phyloP scores from a whole-genome alignment of 73 alveolate genomes.

The Urostyla sp. region DNA sequence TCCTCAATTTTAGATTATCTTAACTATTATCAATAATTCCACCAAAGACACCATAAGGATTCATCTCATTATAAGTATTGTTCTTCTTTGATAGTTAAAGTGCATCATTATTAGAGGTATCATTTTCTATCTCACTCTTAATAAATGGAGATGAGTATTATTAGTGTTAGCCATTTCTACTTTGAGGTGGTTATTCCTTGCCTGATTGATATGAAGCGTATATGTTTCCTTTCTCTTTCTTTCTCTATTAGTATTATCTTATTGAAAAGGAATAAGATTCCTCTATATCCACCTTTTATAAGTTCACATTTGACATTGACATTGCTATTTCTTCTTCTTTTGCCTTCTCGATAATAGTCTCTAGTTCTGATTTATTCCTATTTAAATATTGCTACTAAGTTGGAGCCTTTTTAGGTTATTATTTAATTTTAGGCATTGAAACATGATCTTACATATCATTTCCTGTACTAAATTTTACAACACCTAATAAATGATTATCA shows the following conservation, averaged over 20 bases:
- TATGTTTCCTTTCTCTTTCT: no score
- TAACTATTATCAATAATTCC: no score
- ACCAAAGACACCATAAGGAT: no score
- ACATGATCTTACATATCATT: slow-evolving; percentile 25
- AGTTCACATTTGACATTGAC: neutral
- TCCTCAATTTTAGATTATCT: no score
- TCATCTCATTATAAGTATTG: no score
- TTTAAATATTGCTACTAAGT: neutral
- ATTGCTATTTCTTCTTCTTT: slow-evolving; percentile 35
- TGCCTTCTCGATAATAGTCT: slow-evolving; percentile 23
- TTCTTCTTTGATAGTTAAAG: no score
- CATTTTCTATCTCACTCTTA: no score
- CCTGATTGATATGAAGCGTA: no score
- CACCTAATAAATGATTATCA: slow-evolving; percentile 24
- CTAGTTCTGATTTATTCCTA: slow-evolving; percentile 20
- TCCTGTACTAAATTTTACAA: slow-evolving; percentile 19
- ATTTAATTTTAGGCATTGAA: neutral
- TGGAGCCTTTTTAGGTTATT: neutral
- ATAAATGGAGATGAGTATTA: no score
- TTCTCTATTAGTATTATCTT: slow-evolving; percentile 22
- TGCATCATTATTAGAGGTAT: no score
- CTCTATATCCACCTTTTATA: slow-evolving; percentile 14
- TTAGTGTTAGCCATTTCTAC: no score
- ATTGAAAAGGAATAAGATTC: slow-evolving; percentile 35
- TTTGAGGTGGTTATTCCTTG: no score